phyloP scores from a whole-genome alignment of 805 yeast species.

The Priceomyces castillae region DNA sequence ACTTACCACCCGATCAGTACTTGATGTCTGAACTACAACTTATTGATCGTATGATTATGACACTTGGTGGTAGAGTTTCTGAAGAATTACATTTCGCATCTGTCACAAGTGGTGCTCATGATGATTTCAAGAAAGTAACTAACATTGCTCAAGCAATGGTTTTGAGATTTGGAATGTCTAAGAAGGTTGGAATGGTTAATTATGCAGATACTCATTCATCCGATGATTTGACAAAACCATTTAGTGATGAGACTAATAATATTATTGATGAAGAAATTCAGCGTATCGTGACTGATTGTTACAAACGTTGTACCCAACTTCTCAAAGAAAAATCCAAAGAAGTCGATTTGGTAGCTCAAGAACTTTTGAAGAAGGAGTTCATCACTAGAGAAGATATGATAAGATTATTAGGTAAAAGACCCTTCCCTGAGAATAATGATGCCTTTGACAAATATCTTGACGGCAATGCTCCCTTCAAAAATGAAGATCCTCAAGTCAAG shows the following conservation, averaged over 20 bases:
- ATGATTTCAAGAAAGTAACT: constrained; percentile 95
- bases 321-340: constrained; percentile 68
- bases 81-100: constrained; percentile 90
- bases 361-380: constrained; percentile 81
- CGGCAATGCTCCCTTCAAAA: constrained; percentile 42
- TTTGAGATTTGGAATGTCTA: constrained; percentile 86
- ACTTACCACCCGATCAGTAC: constrained; percentile 89
- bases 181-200: constrained; percentile 78
- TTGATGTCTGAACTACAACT: constrained; percentile 75
- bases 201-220: constrained; percentile 68
- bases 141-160: constrained; percentile 94
- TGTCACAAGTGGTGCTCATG: constrained; percentile 96
- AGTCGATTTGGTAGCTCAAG: constrained; percentile 84
- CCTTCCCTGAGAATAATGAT: constrained; percentile 85
- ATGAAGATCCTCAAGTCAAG: constrained; percentile 26
- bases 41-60: constrained; percentile 91
- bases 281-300: constrained; percentile 72
- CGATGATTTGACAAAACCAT: constrained; percentile 75
- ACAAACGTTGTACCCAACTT: constrained; percentile 65
- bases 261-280: constrained; percentile 81
- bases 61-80: constrained; percentile 94
- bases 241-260: constrained; percentile 81
- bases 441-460: constrained; percentile 79
- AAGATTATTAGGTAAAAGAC: constrained; percentile 82
- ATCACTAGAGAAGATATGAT: constrained; percentile 94